phyloP scores from a whole-genome alignment of 805 yeast species.

The Wilhelminamyces savonicus region DNA sequence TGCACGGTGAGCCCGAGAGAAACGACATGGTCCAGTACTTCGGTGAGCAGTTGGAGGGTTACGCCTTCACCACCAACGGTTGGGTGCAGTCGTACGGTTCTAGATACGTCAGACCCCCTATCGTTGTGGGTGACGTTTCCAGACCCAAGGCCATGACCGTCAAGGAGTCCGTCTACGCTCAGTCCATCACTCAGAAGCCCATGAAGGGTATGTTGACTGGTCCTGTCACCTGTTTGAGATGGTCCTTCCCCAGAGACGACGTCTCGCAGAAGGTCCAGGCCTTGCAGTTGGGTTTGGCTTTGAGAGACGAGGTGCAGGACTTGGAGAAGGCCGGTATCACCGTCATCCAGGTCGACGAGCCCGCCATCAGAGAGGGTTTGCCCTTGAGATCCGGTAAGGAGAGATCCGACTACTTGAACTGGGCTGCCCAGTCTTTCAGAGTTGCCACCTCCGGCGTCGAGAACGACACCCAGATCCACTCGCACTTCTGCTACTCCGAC shows the following conservation, averaged over 20 bases:
- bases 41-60: slow-evolving; percentile 98
- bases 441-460: slow-evolving; percentile 97
- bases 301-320: slow-evolving; percentile 97
- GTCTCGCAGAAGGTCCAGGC: slow-evolving; percentile 90
- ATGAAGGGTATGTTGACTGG: slow-evolving; percentile 99
- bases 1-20: slow-evolving; percentile 99
- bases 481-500: slow-evolving; percentile 99
- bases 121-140: slow-evolving; percentile 97
- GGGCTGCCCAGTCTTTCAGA: slow-evolving; percentile 99
- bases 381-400: slow-evolving; percentile 97
- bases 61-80: slow-evolving; percentile 97
- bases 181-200: slow-evolving; percentile 90
- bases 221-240: slow-evolving; percentile 98
- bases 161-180: slow-evolving; percentile 98
- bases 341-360: slow-evolving; percentile 99
- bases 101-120: slow-evolving; percentile 99
- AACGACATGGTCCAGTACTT: slow-evolving; percentile 99
- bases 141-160: slow-evolving; percentile 99
- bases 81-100: slow-evolving; percentile 99
- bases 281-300: slow-evolving; percentile 92
- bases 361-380: slow-evolving; percentile 99
- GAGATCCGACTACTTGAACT: slow-evolving; percentile 91
- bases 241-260: slow-evolving; percentile 99
- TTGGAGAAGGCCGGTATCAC: slow-evolving; percentile 97
- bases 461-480: slow-evolving; percentile 95